phyloP scores from a whole-genome alignment of 768 basidiomycete genomes.

The Calocybe cyanea region DNA sequence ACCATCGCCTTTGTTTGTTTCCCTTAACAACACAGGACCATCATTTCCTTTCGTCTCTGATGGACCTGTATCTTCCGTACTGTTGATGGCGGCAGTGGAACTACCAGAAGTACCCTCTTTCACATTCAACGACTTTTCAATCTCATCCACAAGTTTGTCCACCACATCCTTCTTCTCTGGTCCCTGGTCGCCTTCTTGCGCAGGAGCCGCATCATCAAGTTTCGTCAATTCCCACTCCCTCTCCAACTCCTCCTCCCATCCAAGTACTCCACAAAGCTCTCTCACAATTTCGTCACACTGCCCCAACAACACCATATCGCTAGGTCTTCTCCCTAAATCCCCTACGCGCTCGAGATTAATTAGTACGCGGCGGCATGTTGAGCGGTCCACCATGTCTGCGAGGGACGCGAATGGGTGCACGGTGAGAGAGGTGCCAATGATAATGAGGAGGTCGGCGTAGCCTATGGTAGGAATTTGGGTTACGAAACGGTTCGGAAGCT shows the following conservation, averaged over 20 bases:
- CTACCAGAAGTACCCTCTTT: constrained; percentile 12
- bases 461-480: constrained; percentile 45
- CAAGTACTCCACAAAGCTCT: constrained; percentile 61
- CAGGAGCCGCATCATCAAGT: constrained; percentile 15
- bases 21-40: background rate
- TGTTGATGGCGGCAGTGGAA: background rate
- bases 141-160: constrained; percentile 27
- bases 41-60: background rate
- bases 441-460: constrained; percentile 81
- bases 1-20: background rate
- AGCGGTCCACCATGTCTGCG: constrained; percentile 44
- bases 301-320: constrained; percentile 64
- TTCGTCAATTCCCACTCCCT: constrained; percentile 52
- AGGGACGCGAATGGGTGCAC: constrained; percentile 88
- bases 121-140: constrained; percentile 26
- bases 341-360: constrained; percentile 87
- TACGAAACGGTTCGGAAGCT: constrained; percentile 78
- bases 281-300: constrained; percentile 68
- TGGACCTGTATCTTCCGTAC: background rate
- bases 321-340: constrained; percentile 44
- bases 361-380: constrained; percentile 72
- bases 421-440: constrained; percentile 87
- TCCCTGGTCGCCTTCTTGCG: constrained; percentile 7
- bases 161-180: constrained; percentile 20
- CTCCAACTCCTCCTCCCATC: constrained; percentile 68